Percentiles rank a stretch among this genome's conserved stretches.
Evolutionary conservation across 768 basidiomycete species (phyloP).

Genomic region (Phlebiopsis flavidoalba): DNA sequence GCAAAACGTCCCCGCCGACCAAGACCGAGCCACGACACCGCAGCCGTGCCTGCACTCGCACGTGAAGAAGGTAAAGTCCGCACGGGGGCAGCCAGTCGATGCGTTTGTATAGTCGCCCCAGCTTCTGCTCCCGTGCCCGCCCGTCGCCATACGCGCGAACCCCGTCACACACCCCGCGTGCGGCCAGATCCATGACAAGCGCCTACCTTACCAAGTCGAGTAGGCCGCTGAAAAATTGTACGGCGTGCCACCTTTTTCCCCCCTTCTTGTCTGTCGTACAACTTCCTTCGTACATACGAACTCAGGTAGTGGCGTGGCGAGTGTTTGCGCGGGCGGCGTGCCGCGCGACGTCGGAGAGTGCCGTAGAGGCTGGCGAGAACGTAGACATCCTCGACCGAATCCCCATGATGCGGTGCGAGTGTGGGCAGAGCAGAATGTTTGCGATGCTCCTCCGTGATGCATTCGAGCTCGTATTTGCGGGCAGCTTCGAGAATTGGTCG

Average conservation of each 20-base stretch:
- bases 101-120: not conserved
- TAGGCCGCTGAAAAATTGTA: conserved; percentile 7
- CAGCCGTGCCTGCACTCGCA: not conserved
- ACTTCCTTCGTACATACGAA: not conserved
- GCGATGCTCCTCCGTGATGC: not conserved
- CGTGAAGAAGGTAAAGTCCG: not conserved
- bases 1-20: not conserved
- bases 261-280: too few relatives aligned
- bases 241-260: too few relatives aligned
- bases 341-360: not conserved
- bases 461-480: conserved; percentile 1
- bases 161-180: not conserved
- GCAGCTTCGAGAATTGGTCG: conserved; percentile 5
- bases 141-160: not conserved
- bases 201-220: conserved; percentile 5
- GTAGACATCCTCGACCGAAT: conserved; percentile 8
- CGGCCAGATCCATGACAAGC: not conserved
- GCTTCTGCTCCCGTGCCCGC: not conserved
- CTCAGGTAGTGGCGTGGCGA: not conserved
- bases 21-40: not conserved
- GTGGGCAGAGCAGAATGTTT: not conserved
- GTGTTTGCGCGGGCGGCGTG: conserved; percentile 4
- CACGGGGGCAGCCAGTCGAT: conserved; percentile 1
- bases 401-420: not conserved
- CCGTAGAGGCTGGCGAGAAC: conserved; percentile 7